These are phyloP conservation scores for Filobasidium uniguttulatum DNA, from an alignment of 1,284 basidiomycete species.

Conservation along the genomic window DNA sequence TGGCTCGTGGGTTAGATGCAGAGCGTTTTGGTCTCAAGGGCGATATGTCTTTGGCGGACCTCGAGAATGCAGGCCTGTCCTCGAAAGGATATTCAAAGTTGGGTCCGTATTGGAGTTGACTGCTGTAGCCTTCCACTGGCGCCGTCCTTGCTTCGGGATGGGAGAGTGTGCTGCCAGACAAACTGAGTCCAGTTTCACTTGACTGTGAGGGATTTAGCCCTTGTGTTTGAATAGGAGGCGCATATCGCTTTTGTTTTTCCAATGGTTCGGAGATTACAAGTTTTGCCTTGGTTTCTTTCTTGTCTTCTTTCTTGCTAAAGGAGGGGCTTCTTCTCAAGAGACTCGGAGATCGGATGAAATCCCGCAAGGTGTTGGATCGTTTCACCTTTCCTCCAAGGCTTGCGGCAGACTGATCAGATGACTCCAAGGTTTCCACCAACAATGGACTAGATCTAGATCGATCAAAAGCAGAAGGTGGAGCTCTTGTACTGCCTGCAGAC, in stretches of 20 bases:
- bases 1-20: no score
- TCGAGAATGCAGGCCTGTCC: no score
- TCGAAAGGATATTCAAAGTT: no score
- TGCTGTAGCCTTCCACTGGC: background rate
- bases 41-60: background rate
- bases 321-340: background rate
- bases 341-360: background rate
- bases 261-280: no score
- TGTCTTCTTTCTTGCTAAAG: no score
- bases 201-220: background rate
- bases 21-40: background rate
- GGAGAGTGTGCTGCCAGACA: no score
- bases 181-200: background rate
- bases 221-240: background rate
- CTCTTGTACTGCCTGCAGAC: no score
- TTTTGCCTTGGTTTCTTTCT: background rate
- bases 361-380: background rate
- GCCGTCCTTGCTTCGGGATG: background rate
- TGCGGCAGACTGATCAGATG: no score
- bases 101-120: conserved; percentile 1
- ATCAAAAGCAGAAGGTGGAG: no score
- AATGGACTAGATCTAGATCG: no score
- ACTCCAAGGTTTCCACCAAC: no score
- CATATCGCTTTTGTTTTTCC: background rate
- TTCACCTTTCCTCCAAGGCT: no score